phyloP scores from a whole-genome alignment of 108 stramenopile genomes.

The Bacterosira constricta region DNA sequence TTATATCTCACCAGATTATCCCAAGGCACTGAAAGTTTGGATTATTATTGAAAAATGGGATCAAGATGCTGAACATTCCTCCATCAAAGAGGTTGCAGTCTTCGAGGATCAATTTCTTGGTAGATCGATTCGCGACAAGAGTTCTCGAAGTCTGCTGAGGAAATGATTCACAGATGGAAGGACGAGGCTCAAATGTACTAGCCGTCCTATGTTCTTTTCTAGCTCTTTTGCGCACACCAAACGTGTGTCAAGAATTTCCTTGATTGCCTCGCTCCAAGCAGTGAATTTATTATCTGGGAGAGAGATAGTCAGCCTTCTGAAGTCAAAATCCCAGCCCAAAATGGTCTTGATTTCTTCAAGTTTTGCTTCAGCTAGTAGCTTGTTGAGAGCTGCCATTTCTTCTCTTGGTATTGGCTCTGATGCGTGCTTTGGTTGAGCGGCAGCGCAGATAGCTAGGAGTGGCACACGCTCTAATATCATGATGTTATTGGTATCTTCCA shows the following conservation, averaged over 20 bases:
- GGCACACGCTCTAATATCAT: conserved; percentile 8
- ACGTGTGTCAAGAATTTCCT: not conserved
- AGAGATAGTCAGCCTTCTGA: conserved; percentile 7
- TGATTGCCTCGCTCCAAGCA: conserved; percentile 10
- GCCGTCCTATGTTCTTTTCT: conserved; percentile 18
- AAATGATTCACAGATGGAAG: conserved; percentile 18
- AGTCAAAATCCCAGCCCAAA: conserved; percentile 18
- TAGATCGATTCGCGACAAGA: not conserved
- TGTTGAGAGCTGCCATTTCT: conserved; percentile 14
- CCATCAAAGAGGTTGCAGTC: no score
- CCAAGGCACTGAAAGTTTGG: no score
- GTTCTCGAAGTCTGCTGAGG: conserved; percentile 7
- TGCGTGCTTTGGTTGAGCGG: not conserved
- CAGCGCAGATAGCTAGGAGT: conserved; percentile 12
- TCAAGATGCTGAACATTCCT: no score
- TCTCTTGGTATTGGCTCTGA: conserved; percentile 25
- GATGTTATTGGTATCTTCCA: conserved; percentile 9
- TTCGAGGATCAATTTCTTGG: no score
- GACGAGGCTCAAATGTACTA: conserved; percentile 10
- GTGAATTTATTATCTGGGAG: conserved; percentile 26
- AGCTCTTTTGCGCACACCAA: conserved; percentile 3
- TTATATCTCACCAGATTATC: no score
- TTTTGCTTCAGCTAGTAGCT: conserved; percentile 15
- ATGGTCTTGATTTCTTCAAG: conserved; percentile 24
- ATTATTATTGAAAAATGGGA: no score